Conservation (phyloP, 164 flowering plant genomes). For the Echeveria elegans region DNA sequence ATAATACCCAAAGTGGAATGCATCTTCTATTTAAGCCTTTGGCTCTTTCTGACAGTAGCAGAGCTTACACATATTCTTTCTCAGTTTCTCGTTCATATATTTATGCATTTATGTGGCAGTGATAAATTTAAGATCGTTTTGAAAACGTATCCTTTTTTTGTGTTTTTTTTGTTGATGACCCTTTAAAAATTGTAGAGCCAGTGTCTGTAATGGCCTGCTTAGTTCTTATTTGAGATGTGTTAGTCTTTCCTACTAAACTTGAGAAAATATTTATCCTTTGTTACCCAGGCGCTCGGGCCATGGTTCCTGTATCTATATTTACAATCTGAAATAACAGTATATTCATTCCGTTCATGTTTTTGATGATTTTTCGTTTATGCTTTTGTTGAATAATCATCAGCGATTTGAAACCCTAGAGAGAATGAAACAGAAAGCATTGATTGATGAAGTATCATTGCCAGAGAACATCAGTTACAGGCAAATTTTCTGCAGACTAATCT, state of each 20-base stretch:
- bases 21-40: too few relatives aligned
- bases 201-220: background rate
- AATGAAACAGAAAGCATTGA: constrained; percentile 47
- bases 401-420: constrained; percentile 65
- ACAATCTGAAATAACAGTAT: background rate
- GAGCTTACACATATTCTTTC: too few relatives aligned
- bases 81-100: too few relatives aligned
- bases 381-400: too few relatives aligned
- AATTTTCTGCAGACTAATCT: constrained; percentile 18
- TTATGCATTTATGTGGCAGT: too few relatives aligned
- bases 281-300: background rate
- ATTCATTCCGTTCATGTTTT: background rate
- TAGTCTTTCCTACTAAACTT: background rate
- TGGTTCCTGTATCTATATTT: background rate
- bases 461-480: constrained; percentile 71
- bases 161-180: background rate
- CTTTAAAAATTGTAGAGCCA: background rate
- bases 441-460: constrained; percentile 57
- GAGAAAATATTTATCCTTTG: background rate
- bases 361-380: constrained; percentile 1
- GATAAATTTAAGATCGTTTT: too few relatives aligned
- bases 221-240: background rate
- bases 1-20: background rate
- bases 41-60: background rate
- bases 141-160: too few relatives aligned